Evolutionary conservation across 257 asterid species (phyloP), one percentile per base, ranked within the genome.

Genomic region (Hygrophila difformis): DNA sequence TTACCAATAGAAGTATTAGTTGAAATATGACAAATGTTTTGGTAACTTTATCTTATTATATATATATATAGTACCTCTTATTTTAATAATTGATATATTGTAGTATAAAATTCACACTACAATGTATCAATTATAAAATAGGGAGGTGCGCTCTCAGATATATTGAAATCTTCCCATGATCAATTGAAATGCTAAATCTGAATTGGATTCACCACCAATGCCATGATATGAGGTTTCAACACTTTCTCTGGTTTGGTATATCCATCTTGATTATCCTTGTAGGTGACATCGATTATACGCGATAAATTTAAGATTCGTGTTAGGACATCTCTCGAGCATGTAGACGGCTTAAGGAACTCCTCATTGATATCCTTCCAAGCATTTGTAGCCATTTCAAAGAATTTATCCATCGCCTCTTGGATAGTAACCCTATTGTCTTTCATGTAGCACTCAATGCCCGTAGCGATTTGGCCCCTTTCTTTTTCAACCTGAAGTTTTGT

Each of bases 321-420:
- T 19, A 67, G 35, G 35, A 68, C 42, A 19, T 52, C 64, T 47
- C 11, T 53, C 0, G 68, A 17, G 8, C 49, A 60, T 2, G 48
- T 5, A 2, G 53, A 45, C 18, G 66, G 72, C 45, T 44, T 56
- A 7, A 49, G 38, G n/a, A 24, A 47, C 42, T 71, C 91, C 12
- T 62, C 79, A 53, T 76, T 79, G 0, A 69, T 57, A 18, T 68
- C 81, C 40, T 72, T 75, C 89, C 89, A 79, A 2, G 82, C 77
- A 28, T 53, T 41, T 48, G 61, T 71, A 2, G 51, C 72, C 18
- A 72, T 70, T 2, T 45, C 56, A 0, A 35, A 46, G 0, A 76
- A 48, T 48, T 68, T 54, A 6, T 49, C 24, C 66, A 61, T 54
- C n/a, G 85, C 79, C 2, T 51, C 82, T 51, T 66, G 47, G 39